These are phyloP conservation scores for Centella asiatica DNA, from an alignment of 129 eudicot genomes.

Conservation along the genomic window DNA sequence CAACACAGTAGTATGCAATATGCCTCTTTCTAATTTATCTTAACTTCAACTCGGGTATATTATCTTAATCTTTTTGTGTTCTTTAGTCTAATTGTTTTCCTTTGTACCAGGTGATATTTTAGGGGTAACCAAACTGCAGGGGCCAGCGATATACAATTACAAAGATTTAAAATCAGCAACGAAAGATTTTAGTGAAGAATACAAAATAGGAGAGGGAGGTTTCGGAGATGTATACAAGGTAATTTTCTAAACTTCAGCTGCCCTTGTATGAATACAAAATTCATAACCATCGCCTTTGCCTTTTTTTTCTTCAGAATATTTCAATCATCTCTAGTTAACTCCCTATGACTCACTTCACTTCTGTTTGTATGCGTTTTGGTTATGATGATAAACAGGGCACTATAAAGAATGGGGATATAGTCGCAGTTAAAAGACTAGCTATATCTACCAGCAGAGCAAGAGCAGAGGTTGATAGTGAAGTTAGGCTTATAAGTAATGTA, in stretches of 20 bases:
- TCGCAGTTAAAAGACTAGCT: no score
- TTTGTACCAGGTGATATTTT: neutral
- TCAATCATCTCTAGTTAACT: no score
- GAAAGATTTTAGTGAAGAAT: slow-evolving; percentile 8
- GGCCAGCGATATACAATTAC: neutral
- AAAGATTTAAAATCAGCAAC: slow-evolving; percentile 8
- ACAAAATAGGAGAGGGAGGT: slow-evolving; percentile 37
- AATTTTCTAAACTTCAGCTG: neutral
- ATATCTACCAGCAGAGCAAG: no score
- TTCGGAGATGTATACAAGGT: slow-evolving; percentile 43
- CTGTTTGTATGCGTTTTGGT: neutral
- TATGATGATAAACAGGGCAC: no score
- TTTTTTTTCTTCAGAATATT: no score
- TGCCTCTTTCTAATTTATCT: no score
- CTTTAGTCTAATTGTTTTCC: neutral
- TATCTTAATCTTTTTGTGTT: neutral
- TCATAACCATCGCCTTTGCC: no score
- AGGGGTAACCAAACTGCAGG: slow-evolving; percentile 12
- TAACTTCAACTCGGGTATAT: no score
- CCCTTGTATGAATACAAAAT: neutral
- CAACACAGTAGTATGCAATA: no score
- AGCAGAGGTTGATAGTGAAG: no score
- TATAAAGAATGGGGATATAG: no score
- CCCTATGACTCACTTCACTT: neutral
- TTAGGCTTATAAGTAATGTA: no score